These are phyloP conservation scores for Pyrrhoderma lamaoense DNA, from an alignment of 1,284 basidiomycete species.

Conservation along the genomic window DNA sequence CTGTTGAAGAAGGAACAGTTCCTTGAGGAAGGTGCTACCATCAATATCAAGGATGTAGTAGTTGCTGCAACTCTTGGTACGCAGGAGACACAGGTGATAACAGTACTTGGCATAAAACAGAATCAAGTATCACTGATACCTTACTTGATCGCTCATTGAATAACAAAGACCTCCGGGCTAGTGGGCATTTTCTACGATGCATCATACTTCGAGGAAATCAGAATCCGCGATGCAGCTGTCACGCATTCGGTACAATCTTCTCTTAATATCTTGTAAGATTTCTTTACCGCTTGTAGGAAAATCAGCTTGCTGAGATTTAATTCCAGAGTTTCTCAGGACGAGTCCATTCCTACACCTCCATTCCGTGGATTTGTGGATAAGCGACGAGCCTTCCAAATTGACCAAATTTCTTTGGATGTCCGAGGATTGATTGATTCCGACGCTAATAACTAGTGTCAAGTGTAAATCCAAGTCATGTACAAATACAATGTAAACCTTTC, in stretches of 20 bases:
- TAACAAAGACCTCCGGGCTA: conserved; percentile 5
- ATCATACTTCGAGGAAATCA: conserved; percentile 13
- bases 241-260: conserved; percentile 14
- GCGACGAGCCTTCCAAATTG: conserved; percentile 10
- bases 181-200: conserved; percentile 16
- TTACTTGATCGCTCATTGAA: neutral
- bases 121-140: neutral
- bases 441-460: too few relatives aligned
- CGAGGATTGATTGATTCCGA: neutral
- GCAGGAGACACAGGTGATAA: conserved; percentile 6
- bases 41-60: conserved; percentile 21
- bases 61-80: conserved; percentile 6
- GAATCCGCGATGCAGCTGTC: conserved; percentile 9
- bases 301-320: neutral
- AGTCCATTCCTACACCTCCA: conserved; percentile 14
- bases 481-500: too few relatives aligned
- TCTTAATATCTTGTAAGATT: conserved; percentile 14
- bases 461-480: too few relatives aligned
- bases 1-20: conserved; percentile 25
- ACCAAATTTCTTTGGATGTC: conserved; percentile 15
- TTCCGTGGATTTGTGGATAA: conserved; percentile 10
- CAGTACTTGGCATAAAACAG: too few relatives aligned
- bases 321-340: conserved; percentile 6
- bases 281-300: neutral
- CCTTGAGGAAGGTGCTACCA: conserved; percentile 24